Evolutionary conservation across 2,329 filamentous ascomycete species (phyloP), one percentile per base, ranked within the genome.

Genomic region (Fusarium annulatum): DNA sequence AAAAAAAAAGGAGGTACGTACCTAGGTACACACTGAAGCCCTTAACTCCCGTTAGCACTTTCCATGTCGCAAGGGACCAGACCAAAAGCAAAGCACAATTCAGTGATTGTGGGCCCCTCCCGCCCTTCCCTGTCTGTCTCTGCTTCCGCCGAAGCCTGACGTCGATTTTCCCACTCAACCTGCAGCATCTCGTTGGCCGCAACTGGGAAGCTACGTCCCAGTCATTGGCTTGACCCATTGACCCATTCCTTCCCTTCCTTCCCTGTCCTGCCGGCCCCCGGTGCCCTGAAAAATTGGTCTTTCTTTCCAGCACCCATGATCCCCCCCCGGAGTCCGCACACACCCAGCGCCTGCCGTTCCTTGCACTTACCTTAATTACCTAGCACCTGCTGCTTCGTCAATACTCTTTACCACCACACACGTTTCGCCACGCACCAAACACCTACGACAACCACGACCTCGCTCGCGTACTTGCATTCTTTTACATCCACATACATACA

Each of bases 351-450:
- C 63, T 76, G 60, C 66, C 65, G 63, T 74, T 73, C 61, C 62
- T 60, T 67, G 67, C 57, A 73, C 61, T 72, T 78, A 71, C 76
- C 72, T 77, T 78, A 75, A 66, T 76, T 72, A 75, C 72, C 52
- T 74, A 71, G 61, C 69, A 75, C 63, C 69, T 75, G 70, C 64
- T 75, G 62, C 67, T 73, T 69, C 63, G 69, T 78, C 52, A 51
- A 73, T 70, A 67, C 46, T 63, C 43, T 48, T 42, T 55, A 73
- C 65, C 71, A 75, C 76, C 76, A 78, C 73, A 74, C 76, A 78
- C 70, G 67, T 75, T 64, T 77, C 67, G 76, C 76, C 76, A 78
- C 76, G 76, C 76, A 77, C 56, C 64, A 71, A 66, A 64, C 64
- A 60, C 57, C 62, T 62, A 66, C 61, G 67, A 74, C 60, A 67